Evolutionary conservation across 176 grass and related monocot genomes (phyloP), one percentile per base, ranked within the genome.

Genomic region (Aegilops longissima): DNA sequence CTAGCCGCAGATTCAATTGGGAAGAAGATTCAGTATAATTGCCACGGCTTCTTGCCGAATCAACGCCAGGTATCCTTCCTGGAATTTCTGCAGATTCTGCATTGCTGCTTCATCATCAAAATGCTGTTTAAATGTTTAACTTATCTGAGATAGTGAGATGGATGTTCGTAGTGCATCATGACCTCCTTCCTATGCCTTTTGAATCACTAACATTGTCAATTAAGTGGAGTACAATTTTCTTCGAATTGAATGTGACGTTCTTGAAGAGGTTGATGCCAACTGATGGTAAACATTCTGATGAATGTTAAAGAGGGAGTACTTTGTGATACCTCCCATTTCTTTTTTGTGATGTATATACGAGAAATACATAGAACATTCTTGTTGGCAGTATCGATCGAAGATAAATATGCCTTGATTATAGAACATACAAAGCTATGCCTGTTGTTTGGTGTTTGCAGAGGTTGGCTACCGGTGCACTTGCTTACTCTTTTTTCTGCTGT

Each of bases 41-140:
- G 92, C 21, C 90, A 42, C 62, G 97, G 94, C 33, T 98, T 98
- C 85, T 94, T 96, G 86, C 90, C 80, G 54, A 98, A 98, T 91
- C 84, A 75, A 87, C 97, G 94, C 34, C 97, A 96, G 97, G 97
- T 98, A 79, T 83, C 35, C 61, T 44, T 86, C 52, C 47, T 70
- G 9, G 66, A 14, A 74, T 12, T 44, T 73, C 70, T 81, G 64
- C 18, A 25, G 73, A 75, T 88, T 76, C 34, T 77, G 27, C n/a
- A 61, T 40, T 51, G 47, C 70, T 10, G 82, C 10, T 51, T 68
- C 76, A 52, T 83, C 59, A 67, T 85, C 24, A 42, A 34, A 66
- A 63, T 72, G 51, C 51, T 54, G 56, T 59, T 59, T 21, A 72
- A 70, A 54, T 78, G 51, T 63, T 87, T 13, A 67, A 67, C 13